phyloP scores from a whole-genome alignment of 148 eudicot species.

The Rhododendron williamsianum region DNA sequence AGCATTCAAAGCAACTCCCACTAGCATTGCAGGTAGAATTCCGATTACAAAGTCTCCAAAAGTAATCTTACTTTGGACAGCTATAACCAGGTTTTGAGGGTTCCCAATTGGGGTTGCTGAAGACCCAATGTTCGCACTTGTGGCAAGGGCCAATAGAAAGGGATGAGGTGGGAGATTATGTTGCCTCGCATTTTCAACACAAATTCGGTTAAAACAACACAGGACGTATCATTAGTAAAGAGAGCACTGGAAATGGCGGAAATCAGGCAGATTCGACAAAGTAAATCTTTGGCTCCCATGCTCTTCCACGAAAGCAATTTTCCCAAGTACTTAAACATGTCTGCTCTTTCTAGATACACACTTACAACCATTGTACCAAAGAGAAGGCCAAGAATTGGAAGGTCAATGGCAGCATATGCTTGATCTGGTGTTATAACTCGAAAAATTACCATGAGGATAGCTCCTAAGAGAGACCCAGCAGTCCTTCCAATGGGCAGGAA shows the following conservation, averaged over 20 bases:
- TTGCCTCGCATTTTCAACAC: conserved; percentile 75
- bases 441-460: conserved; percentile 82
- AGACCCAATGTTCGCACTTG: conserved; percentile 93
- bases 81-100: conserved; percentile 25
- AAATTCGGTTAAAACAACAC: conserved; percentile 86
- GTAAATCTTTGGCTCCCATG: conserved; percentile 72
- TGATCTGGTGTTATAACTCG: conserved; percentile 63
- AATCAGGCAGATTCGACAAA: conserved; percentile 62
- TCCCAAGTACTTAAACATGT: conserved; percentile 81
- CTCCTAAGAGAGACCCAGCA: conserved; percentile 89
- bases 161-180: conserved; percentile 88
- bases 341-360: conserved; percentile 86
- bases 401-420: conserved; percentile 91
- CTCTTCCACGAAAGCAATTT: conserved; percentile 68
- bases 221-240: conserved; percentile 81
- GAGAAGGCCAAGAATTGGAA: conserved; percentile 36
- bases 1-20: conserved; percentile 19
- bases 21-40: conserved; percentile 22
- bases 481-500: conserved; percentile 77
- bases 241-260: conserved; percentile 88
- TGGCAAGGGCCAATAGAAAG: conserved; percentile 74
- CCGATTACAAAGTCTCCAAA: conserved; percentile 17
- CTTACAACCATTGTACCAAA: conserved; percentile 98
- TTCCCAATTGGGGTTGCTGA: conserved; percentile 46
- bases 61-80: conserved; percentile 13